A percentile compares a stretch with the other conserved stretches of the same genome.
phyloP scores from a whole-genome alignment of 805 yeast species.

The Kluyveromyces nonfermentans region DNA sequence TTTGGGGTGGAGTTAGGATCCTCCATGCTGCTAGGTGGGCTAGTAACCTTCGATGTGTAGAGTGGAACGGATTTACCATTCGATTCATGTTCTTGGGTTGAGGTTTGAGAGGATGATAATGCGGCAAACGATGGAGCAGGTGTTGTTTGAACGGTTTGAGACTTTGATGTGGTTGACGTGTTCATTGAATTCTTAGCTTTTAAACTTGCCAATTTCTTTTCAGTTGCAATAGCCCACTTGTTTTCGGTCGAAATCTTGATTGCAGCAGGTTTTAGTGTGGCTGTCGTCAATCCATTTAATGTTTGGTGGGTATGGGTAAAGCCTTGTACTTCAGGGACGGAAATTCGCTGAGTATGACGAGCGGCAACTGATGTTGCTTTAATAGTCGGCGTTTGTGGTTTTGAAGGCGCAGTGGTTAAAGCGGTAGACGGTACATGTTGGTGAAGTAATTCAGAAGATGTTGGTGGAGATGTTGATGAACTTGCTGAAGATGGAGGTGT shows the following conservation, averaged over 20 bases:
- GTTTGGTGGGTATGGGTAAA: constrained; percentile 28
- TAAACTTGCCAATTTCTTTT: constrained; percentile 2
- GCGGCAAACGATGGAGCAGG: background rate
- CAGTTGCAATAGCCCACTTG: constrained; percentile 50
- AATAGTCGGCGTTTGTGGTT: constrained; percentile 1
- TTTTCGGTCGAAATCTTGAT: constrained; percentile 43
- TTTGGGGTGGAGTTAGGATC: constrained; percentile 1
- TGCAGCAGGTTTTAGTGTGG: constrained; percentile 45
- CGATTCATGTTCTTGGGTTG: background rate
- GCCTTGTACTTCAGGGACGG: constrained; percentile 10
- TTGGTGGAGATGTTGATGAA: constrained; percentile 1
- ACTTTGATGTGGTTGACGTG: background rate
- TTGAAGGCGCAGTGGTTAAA: constrained; percentile 5
- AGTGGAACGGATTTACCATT: background rate
- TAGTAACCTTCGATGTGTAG: background rate
- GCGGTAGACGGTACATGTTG: constrained; percentile 5
- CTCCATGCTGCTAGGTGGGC: background rate
- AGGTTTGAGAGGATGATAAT: background rate
- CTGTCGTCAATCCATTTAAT: constrained; percentile 24
- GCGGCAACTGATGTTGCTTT: background rate
- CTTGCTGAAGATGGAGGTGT: constrained; percentile 3
- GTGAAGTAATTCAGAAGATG: constrained; percentile 1
- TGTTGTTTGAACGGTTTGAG: background rate
- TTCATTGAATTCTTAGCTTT: constrained; percentile 1
- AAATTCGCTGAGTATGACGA: background rate